A percentile compares a stretch with the other conserved stretches of the same genome.
phyloP scores from a whole-genome alignment of 352 stramenopile genomes.

The Pythium aphanidermatum region DNA sequence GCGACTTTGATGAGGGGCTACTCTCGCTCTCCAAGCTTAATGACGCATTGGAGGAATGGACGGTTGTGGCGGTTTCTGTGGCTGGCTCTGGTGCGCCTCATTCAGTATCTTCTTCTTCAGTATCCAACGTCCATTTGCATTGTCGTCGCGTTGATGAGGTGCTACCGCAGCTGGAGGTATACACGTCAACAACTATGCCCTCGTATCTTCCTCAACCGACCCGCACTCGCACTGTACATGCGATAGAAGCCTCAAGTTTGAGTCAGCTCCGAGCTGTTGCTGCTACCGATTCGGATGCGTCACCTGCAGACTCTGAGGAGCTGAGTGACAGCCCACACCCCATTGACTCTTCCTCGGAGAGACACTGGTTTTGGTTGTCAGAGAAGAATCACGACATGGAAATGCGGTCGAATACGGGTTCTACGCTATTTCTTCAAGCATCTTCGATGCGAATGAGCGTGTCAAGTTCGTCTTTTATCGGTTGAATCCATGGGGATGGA shows the following conservation, averaged over 20 bases:
- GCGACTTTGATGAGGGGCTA: background rate
- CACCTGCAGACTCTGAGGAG: no score
- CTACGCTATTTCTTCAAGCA: background rate
- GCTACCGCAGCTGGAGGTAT: no score
- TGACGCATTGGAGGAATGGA: background rate
- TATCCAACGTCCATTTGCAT: background rate
- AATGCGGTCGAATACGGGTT: background rate
- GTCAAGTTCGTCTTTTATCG: conserved; percentile 3
- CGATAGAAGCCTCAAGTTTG: no score
- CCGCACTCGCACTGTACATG: no score
- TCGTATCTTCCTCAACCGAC: no score
- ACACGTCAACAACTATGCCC: no score
- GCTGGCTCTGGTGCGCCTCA: background rate
- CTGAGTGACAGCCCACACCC: no score
- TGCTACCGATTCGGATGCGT: no score
- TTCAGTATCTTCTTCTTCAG: background rate
- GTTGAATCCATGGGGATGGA: conserved; percentile 7
- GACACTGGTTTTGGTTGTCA: no score
- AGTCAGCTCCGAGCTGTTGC: no score
- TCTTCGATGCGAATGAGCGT: background rate
- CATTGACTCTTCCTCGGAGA: no score
- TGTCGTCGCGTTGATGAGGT: no score
- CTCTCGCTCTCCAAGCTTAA: background rate
- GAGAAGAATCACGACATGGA: background rate
- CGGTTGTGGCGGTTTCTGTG: background rate